These are phyloP conservation scores for Sordaria brevicollis DNA, from an alignment of 495 filamentous ascomycete species.

Conservation along the genomic window DNA sequence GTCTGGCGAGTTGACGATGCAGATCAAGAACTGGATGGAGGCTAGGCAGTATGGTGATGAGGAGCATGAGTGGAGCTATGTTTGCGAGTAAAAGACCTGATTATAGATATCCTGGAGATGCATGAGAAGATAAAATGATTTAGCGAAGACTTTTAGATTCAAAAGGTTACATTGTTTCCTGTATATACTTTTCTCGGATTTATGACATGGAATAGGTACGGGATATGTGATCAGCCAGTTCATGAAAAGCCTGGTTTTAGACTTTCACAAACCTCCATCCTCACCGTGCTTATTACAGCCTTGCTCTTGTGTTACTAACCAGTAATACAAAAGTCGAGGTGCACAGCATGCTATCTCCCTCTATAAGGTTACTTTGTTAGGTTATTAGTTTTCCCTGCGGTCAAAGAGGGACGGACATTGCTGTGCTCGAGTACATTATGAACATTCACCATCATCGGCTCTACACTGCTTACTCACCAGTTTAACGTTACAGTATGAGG, in stretches of 20 bases:
- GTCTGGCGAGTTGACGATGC: conserved; percentile 69
- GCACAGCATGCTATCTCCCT: no score
- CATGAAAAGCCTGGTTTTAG: not conserved
- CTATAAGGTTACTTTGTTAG: no score
- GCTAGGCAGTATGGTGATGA: conserved; percentile 90
- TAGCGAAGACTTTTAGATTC: not conserved
- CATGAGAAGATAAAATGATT: not conserved
- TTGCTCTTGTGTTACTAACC: no score
- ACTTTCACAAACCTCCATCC: not conserved
- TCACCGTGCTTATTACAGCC: no score
- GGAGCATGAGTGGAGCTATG: conserved; percentile 69
- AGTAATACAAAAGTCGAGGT: not conserved
- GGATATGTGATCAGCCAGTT: not conserved
- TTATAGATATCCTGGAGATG: not conserved
- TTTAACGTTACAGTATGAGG: no score
- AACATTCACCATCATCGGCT: no score
- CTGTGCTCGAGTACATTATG: no score
- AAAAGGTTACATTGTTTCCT: not conserved
- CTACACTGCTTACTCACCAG: no score
- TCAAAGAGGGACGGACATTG: no score
- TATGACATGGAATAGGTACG: not conserved
- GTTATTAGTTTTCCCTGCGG: no score
- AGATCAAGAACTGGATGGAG: conserved; percentile 96
- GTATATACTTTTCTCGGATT: not conserved
- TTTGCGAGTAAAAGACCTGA: conserved; percentile 24